Base-by-base conservation (phyloP, 805 yeast genomes). In the Jamesozyma spencerorum region DNA sequence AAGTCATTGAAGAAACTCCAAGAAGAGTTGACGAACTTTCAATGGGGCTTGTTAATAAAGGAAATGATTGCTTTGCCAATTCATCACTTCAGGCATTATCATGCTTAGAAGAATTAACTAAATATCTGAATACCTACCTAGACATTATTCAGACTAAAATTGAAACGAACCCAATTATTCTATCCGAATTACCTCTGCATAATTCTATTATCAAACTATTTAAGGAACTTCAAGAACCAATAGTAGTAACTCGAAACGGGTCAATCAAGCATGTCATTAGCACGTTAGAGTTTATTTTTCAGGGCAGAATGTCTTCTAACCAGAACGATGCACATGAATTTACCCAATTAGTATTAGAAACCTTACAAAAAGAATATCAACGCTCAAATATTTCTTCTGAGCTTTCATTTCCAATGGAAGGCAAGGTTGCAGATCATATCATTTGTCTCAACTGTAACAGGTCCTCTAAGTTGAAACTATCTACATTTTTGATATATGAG, bases 281-380 rank as follows among this genome's bases (percentile, higher is more conserved):
- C 39, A 79, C 76, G 10, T 62, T 92, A 38, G 97, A 90, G 54
- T 60, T 59, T 8, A 78, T 83, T 13, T 83, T 80, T 62, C 74
- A 78, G 41, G 79, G 88, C 3, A 77, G 75, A 47, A 79, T 92
- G 20, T 79, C 94, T 2, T 66, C 82, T 28, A 75, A 75, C 35
- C 98, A 92, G 59, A 95, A 90, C 54, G 98, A 90, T 64, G 96
- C 97, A 0, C 97, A 92, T 52, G 98, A 90, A 54, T 69, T 92
- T 47, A 73, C 90, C 24, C 95, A 86, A 56, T 62, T 85, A 39
- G 70, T 88, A 17, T 64, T 90, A 18, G 95, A 88, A 52, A 79
- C 90, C 0, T 65, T 92, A 38, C 78, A 81, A 38, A 71, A 70
- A 40, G 97, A 90, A 55, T 69, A 74, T 48, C 51, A 65, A 8